Evolutionary conservation across 345 rosid species (phyloP), one percentile per base, ranked within the genome.

Genomic region (Dimocarpus longan): DNA sequence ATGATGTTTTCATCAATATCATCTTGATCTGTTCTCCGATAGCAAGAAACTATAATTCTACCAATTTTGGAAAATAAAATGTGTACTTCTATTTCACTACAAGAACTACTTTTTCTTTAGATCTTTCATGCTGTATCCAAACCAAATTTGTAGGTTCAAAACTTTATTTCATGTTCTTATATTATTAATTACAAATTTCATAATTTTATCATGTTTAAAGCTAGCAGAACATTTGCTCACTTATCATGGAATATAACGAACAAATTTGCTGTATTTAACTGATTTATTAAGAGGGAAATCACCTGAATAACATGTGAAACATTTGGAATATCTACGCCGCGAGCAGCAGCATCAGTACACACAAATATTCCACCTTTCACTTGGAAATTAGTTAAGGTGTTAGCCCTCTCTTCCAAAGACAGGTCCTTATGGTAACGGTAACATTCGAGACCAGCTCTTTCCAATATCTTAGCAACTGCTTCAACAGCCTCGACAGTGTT

Each of bases 311-410:
- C 91, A 71, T 94, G 98, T 21, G 94, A 88, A 77, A 96, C 92
- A 75, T 94, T 89, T 75, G 97, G 98, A 82, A 96, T 90, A 81
- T 96, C 99, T 80, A 96, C 89, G 77, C 99, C 99, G 70, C 99
- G 97, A 18, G 99, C 94, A 74, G 97, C 99, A 11, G 99, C 99
- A 89, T 94, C 99, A 60, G 99, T 96, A 81, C 99, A 94, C 10
- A 96, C 95, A 77, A 96, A 87, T 75, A 92, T 83, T 79, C 99
- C 97, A 40, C 98, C 97, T 26, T 88, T 88, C 80, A 91, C 95
- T 83, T 82, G 88, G 80, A 95, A 95, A 79, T 83, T 86, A 60
- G 81, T 84, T 80, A 95, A 82, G 44, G 88, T 86, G 72, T 88
- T 79, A 66, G 96, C 88, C 80, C 98, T 94, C 42, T 92, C 94